Evolutionary conservation across 345 rosid species (phyloP), one percentile per base, ranked within the genome.

Genomic region (Draba incana): DNA sequence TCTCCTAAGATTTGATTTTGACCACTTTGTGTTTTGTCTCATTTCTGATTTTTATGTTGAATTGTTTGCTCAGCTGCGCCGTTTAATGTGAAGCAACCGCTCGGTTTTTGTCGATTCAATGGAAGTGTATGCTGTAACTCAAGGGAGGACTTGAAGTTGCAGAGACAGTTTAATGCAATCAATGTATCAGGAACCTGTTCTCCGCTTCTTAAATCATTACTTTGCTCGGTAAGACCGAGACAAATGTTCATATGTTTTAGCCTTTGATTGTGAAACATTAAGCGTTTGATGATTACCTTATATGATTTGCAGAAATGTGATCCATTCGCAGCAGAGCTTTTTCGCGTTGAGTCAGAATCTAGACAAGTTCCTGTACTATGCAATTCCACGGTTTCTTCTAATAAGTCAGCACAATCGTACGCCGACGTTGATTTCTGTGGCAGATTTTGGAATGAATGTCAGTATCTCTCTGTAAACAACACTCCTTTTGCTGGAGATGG

Each of bases 381-480:
- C n/a, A 67, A 67, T 3, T 68, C 74, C 3, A 73, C 66, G 8
- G 48, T 42, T 42, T 57, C 71, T 65, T 73, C 76, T 72, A 7
- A 15, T 9, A 61, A 31, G 15, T 57, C 71, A 31, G 14, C 71
- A 51, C 81, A 62, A 45, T 52, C 75, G 0, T 47, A 31, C 3
- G 59, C 62, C n/a, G 48, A 23, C 0, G 31, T 48, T 47, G 72
- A 75, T 64, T 82, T 75, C 20, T 80, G 77, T 56, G 35, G 58
- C 1, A 45, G 15, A 25, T 76, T 80, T 14, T 82, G 79, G 83
- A 74, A 72, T 20, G 47, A 60, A 48, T 82, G 85, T 59, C 13
- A 57, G 24, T 78, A 72, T 55, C 66, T 77, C 46, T 66, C 80
- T 13, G 43, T 82, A 44, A 47, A 57, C 60, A 62, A 64, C 58